Conservation (phyloP, 2,329 filamentous ascomycete genomes). For the Pseudocercospora musae region DNA sequence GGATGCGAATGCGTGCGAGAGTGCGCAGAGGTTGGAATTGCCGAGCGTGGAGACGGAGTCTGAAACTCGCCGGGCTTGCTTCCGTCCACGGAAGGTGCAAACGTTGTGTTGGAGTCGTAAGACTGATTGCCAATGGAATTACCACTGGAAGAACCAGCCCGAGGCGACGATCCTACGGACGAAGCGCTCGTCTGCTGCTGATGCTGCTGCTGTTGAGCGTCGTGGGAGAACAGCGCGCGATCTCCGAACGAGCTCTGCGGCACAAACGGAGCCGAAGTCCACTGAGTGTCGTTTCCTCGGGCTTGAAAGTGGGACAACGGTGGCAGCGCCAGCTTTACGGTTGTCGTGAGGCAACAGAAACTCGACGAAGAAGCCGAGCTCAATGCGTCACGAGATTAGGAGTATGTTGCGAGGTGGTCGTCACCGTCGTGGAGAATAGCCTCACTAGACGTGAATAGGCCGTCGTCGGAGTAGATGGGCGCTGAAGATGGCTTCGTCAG, state of each 20-base stretch:
- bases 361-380: constrained; percentile 22
- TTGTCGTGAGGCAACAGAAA: constrained; percentile 33
- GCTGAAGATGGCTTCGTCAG: neutral
- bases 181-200: constrained; percentile 62
- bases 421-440: neutral
- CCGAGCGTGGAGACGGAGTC: constrained; percentile 69
- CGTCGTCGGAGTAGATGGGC: neutral
- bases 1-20: constrained; percentile 16
- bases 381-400: constrained; percentile 2
- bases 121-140: constrained; percentile 45
- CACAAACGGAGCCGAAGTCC: constrained; percentile 64
- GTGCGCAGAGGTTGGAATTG: constrained; percentile 37
- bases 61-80: constrained; percentile 51
- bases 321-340: constrained; percentile 93
- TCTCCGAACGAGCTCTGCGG: constrained; percentile 68
- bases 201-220: constrained; percentile 39
- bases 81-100: constrained; percentile 54
- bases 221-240: constrained; percentile 55
- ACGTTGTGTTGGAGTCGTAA: constrained; percentile 54
- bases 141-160: constrained; percentile 69
- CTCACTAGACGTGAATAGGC: neutral
- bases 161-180: constrained; percentile 70
- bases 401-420: neutral
- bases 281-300: constrained; percentile 70
- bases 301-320: constrained; percentile 78